A percentile compares a stretch with the other conserved stretches of the same genome.
These are phyloP conservation scores for Aspergillus steynii DNA, from an alignment of 495 filamentous ascomycete species.

Conservation along the genomic window DNA sequence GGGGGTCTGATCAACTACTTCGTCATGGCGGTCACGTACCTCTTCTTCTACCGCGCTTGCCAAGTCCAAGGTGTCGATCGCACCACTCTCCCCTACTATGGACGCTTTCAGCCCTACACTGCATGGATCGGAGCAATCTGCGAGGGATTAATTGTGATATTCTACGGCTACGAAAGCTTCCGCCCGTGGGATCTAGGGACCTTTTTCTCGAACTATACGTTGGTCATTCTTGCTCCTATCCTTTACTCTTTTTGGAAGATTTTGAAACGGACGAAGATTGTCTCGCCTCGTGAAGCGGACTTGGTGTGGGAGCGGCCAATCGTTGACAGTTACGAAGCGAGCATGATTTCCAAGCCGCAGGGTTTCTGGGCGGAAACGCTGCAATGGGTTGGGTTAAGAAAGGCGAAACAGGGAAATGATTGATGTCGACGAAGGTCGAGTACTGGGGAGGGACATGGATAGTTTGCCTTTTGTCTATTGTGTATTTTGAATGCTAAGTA, in stretches of 20 bases:
- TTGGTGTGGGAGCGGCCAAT: constrained; percentile 48
- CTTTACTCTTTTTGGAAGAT: constrained; percentile 58
- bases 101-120: constrained; percentile 59
- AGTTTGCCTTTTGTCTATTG: no score
- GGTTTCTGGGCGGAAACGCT: no score
- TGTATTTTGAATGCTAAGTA: no score
- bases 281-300: constrained; percentile 50
- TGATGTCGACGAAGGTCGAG: no score
- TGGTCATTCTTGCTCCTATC: constrained; percentile 50
- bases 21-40: constrained; percentile 51
- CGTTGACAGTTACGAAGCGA: no score
- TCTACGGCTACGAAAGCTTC: constrained; percentile 56
- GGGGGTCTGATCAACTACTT: constrained; percentile 57
- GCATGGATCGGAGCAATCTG: constrained; percentile 48
- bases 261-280: constrained; percentile 49
- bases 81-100: constrained; percentile 50
- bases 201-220: constrained; percentile 62
- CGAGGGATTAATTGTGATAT: constrained; percentile 43
- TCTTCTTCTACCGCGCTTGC: constrained; percentile 56
- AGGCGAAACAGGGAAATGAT: no score
- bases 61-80: constrained; percentile 59
- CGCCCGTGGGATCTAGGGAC: constrained; percentile 45
- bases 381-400: no score
- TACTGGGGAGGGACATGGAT: no score
- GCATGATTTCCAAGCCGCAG: no score